Evolutionary conservation across 176 grass and related monocot genomes (phyloP).

Genomic region (Phyllostachys edulis): DNA sequence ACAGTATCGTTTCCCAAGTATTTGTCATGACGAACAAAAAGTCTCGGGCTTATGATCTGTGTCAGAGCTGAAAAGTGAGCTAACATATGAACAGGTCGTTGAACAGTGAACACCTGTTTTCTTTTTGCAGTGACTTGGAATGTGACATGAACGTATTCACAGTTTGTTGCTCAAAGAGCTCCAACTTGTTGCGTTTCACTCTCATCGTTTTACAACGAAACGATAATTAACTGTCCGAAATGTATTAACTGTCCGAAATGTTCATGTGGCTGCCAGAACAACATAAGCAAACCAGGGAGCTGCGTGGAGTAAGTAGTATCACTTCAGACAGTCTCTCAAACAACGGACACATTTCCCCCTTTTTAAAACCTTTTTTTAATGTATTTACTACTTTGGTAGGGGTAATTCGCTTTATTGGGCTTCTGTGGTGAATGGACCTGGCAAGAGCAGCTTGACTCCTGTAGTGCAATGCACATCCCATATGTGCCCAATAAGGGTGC

Average conservation of each 20-base stretch:
- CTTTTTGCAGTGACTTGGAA: conserved; percentile 73
- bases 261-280: conserved; percentile 66
- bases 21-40: background rate
- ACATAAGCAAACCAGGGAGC: conserved; percentile 63
- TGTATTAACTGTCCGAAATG: conserved; percentile 73
- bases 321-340: background rate
- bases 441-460: conserved; percentile 45
- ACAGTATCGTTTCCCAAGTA: too few species aligned
- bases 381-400: conserved; percentile 30
- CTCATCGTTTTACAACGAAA: conserved; percentile 79
- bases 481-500: conserved; percentile 83
- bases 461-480: conserved; percentile 63
- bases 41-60: background rate
- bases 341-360: background rate
- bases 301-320: conserved; percentile 68
- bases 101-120: background rate
- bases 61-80: background rate
- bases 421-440: conserved; percentile 53
- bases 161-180: conserved; percentile 68
- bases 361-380: background rate
- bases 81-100: background rate
- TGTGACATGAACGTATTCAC: conserved; percentile 71
- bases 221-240: too few species aligned
- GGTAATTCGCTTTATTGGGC: conserved; percentile 62
- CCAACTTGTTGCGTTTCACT: conserved; percentile 71